Conservation (phyloP, 2,329 filamentous ascomycete genomes). For the Botrytis fragariae region DNA sequence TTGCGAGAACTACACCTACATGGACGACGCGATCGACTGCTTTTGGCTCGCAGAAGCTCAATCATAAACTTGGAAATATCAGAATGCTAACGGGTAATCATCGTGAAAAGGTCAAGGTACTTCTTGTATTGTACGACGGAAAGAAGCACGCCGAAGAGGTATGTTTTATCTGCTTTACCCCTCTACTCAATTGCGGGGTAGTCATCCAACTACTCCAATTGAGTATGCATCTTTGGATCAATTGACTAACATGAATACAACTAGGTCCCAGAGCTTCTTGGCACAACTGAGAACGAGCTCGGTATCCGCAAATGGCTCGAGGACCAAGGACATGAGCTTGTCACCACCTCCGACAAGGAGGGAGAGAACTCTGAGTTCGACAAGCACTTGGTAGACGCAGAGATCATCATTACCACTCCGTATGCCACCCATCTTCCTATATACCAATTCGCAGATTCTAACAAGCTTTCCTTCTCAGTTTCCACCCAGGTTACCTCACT, state of each 20-base stretch:
- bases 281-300: slow-evolving; percentile 97
- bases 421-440: slow-evolving; percentile 44
- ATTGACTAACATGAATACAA: slow-evolving; percentile 13
- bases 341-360: slow-evolving; percentile 98
- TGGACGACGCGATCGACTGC: slow-evolving; percentile 6
- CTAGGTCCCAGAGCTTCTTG: slow-evolving; percentile 69
- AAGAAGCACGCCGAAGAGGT: slow-evolving; percentile 80
- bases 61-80: slow-evolving; percentile 32
- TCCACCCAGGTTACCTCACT: slow-evolving; percentile 97
- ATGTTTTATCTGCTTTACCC: slow-evolving; percentile 20
- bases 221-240: neutral
- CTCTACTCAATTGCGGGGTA: slow-evolving; percentile 12
- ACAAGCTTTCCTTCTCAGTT: slow-evolving; percentile 51
- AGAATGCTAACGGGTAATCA: slow-evolving; percentile 37
- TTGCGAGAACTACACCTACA: slow-evolving; percentile 28
- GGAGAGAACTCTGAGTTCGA: slow-evolving; percentile 90
- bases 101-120: slow-evolving; percentile 78
- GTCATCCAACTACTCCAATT: slow-evolving; percentile 22
- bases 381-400: slow-evolving; percentile 91
- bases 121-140: slow-evolving; percentile 90
- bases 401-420: slow-evolving; percentile 99
- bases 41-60: slow-evolving; percentile 3
- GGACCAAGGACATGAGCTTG: slow-evolving; percentile 90
- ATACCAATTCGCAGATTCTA: neutral
- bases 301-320: slow-evolving; percentile 97